These are phyloP conservation scores for Diaporthe batatas DNA, from an alignment of 2,329 filamentous ascomycete genomes.

Conservation along the genomic window DNA sequence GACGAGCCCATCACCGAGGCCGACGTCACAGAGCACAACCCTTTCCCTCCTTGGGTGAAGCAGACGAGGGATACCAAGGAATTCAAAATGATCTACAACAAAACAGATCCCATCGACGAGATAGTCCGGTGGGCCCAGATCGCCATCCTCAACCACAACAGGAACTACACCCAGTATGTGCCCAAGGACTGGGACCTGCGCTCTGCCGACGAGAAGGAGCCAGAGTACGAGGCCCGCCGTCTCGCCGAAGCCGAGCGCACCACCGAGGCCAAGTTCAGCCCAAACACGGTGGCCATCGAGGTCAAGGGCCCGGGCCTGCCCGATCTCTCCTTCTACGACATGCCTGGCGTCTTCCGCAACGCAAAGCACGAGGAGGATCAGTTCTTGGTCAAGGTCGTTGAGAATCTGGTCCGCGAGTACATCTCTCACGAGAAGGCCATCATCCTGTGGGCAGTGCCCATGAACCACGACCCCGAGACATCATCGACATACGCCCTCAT, in stretches of 20 bases:
- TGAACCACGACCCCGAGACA: constrained; percentile 83
- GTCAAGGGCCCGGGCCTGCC: constrained; percentile 80
- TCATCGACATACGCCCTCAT: constrained; percentile 79
- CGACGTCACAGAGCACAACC: constrained; percentile 63
- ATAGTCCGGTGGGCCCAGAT: constrained; percentile 81
- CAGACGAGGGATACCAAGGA: constrained; percentile 61
- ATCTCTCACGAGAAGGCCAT: constrained; percentile 78
- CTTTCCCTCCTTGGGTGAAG: constrained; percentile 76
- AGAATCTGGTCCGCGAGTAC: constrained; percentile 78
- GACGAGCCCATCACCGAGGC: constrained; percentile 57
- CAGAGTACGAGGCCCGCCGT: constrained; percentile 40
- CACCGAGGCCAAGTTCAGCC: constrained; percentile 78
- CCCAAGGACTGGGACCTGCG: constrained; percentile 56
- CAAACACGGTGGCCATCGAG: constrained; percentile 83
- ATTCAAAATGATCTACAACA: constrained; percentile 75
- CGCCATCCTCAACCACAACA: constrained; percentile 78
- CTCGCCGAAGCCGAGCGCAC: constrained; percentile 54
- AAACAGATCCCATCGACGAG: constrained; percentile 74
- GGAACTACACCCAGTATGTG: constrained; percentile 65
- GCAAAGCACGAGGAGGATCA: constrained; percentile 73
- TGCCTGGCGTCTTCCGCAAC: constrained; percentile 85
- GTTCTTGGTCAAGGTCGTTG: constrained; percentile 79
- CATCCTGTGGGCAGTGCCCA: constrained; percentile 81
- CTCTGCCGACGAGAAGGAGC: constrained; percentile 40
- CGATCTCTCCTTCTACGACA: constrained; percentile 84